Evolutionary conservation across 148 eudicot genomes (phyloP).

Genomic region (Persicaria tinctoria): DNA sequence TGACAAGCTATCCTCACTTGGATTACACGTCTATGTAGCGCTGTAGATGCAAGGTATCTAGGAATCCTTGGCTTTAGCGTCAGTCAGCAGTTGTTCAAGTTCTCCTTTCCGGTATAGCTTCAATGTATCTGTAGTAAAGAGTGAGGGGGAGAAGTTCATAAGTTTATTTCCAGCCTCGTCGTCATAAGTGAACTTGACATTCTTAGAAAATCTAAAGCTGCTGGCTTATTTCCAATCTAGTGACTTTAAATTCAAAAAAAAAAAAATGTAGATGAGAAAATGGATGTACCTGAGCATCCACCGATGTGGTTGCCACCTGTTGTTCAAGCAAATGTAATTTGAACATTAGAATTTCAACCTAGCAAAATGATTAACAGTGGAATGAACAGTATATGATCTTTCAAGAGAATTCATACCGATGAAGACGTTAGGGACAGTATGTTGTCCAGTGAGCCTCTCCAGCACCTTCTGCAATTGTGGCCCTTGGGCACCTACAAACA

Average conservation of each 20-base stretch:
- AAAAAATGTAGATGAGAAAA: neutral
- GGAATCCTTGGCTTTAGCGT: slow-evolving; percentile 46
- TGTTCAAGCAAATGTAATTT: slow-evolving; percentile 22
- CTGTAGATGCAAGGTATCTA: neutral
- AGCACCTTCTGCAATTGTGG: slow-evolving; percentile 79
- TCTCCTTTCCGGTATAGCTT: slow-evolving; percentile 50
- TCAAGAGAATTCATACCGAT: slow-evolving; percentile 43
- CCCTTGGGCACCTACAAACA: slow-evolving; percentile 72
- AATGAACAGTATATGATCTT: neutral
- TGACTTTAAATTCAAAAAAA: neutral
- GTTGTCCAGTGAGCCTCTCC: slow-evolving; percentile 75
- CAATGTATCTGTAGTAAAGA: slow-evolving; percentile 7
- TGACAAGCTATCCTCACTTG: neutral
- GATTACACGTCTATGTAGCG: neutral
- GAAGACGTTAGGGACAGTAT: slow-evolving; percentile 92
- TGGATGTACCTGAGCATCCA: slow-evolving; percentile 82
- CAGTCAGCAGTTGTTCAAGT: slow-evolving; percentile 63
- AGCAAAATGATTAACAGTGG: neutral
- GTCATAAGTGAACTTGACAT: no score
- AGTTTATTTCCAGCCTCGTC: neutral
- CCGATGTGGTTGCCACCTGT: slow-evolving; percentile 87
- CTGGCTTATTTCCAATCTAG: neutral
- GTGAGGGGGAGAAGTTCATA: neutral
- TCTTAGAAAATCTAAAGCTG: no score
- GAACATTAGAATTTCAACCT: neutral